Base-by-base conservation (phyloP, 192 early-diverging fungal genomes). In the Linnemannia zychae region DNA sequence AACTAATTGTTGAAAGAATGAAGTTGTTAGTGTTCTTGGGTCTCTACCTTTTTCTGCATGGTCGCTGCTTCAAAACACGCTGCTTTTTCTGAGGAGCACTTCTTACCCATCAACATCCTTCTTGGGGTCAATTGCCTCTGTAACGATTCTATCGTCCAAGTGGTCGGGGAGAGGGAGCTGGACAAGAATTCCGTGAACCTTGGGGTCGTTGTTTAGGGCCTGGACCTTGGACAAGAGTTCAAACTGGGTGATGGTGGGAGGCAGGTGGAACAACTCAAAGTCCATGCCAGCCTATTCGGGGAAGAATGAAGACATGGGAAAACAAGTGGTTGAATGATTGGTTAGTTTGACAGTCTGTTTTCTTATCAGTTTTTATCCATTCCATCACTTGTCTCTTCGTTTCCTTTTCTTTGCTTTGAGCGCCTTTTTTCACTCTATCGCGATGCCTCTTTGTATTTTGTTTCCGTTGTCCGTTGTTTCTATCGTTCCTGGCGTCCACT, bases 101-200 rank as follows among this genome's bases (percentile, higher is more conserved):
- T 20, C 88, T 77, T 91, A 95, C 90, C 98, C 98, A 86, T 99
- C 98, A n/a, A 99, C 98, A 86, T 99, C 98, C 84, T 99, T 99
- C 72, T 91, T 86, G 18, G 92, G 90, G 72, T 93, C 87, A 77
- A 99, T 96, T 46, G 96, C 90, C 79, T 98, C 97, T 67, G 95
- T 97, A 52, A 99, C 90, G 33, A 91, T 88, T 75, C 88, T 88
- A 81, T 98, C 97, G 80, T 95, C 93, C 60, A 99, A 89, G 81
- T 96, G 95, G 4, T 90, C 90, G 12, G 98, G 97, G 22, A 99
- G 90, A 63, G 98, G 98, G 78, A 99, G 91, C 88, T 99, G 98
- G 72, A 99, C 97, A 22, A 99, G 90, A 67, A 99, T 95, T 60
- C 98, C 98, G 87, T 99, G 98, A 13, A 99, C 92, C 24, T 87